Percentiles rank a stretch among this genome's conserved stretches.
Evolutionary conservation across 2,329 filamentous ascomycete genomes (phyloP).

Genomic region (Aspergillus texensis): DNA sequence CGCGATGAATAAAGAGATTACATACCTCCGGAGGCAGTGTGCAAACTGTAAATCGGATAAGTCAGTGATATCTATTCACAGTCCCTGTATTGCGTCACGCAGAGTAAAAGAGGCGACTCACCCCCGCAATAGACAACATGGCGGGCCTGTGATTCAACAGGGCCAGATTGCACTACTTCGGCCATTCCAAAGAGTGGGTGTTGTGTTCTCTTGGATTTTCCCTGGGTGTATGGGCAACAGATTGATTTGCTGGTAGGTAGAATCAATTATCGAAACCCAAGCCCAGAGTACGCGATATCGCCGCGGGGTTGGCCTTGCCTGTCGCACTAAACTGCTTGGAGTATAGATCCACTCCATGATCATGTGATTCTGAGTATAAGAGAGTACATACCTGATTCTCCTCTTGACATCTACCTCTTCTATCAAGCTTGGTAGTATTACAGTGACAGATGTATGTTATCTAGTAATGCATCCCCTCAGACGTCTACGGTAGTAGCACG

Average conservation of each 20-base stretch:
- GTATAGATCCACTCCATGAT: neutral
- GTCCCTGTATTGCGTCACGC: neutral
- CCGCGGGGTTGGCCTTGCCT: constrained; percentile 12
- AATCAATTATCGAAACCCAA: neutral
- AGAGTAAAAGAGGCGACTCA: constrained; percentile 35
- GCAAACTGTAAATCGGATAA: constrained; percentile 53
- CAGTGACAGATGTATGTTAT: too few species aligned
- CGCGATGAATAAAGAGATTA: constrained; percentile 28
- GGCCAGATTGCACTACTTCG: constrained; percentile 35
- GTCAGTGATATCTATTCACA: constrained; percentile 4
- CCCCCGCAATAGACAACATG: constrained; percentile 65
- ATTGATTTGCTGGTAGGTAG: neutral
- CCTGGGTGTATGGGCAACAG: neutral
- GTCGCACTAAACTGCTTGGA: constrained; percentile 2
- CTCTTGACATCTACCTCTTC: too few species aligned
- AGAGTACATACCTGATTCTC: neutral
- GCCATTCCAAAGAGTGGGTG: constrained; percentile 28
- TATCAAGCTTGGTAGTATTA: too few species aligned
- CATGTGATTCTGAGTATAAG: constrained; percentile 3
- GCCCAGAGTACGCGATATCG: neutral
- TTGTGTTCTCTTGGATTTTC: neutral
- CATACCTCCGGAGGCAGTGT: constrained; percentile 68
- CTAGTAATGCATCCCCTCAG: too few species aligned
- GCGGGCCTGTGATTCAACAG: constrained; percentile 53
- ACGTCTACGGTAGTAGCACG: too few species aligned